These are phyloP conservation scores for Pneumocystis canis DNA, from an alignment of 1,139 yeast genomes.

Conservation along the genomic window DNA sequence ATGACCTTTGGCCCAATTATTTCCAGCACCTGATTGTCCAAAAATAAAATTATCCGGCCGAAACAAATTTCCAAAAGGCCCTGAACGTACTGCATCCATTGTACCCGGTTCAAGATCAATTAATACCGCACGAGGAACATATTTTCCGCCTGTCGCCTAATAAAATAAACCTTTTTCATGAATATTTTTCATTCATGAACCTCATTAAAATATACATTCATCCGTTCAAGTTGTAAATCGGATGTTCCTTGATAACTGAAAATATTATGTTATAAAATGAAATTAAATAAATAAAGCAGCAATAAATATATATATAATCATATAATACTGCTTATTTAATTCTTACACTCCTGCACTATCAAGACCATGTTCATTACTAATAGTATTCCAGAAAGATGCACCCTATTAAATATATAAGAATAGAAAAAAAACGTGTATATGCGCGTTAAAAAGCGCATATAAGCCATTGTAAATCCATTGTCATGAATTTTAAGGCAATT, in stretches of 20 bases:
- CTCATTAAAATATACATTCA: conserved; percentile 21
- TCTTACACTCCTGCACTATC: conserved; percentile 50
- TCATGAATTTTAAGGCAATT: not conserved
- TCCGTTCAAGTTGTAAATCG: conserved; percentile 34
- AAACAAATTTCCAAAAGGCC: conserved; percentile 30
- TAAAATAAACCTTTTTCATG: not conserved
- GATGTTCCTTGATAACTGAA: conserved; percentile 18
- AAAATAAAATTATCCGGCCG: conserved; percentile 34
- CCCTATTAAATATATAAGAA: not conserved
- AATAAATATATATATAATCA: too few relatives aligned
- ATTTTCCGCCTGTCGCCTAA: conserved; percentile 28
- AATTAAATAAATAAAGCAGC: too few relatives aligned
- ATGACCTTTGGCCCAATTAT: conserved; percentile 36
- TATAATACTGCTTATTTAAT: not conserved
- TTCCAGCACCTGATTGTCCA: conserved; percentile 35
- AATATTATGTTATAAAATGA: too few relatives aligned
- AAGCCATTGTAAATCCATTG: not conserved
- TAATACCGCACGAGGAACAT: conserved; percentile 34
- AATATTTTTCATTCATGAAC: conserved; percentile 4
- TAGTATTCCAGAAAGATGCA: conserved; percentile 50
- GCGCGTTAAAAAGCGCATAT: conserved; percentile 1
- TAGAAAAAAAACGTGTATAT: not conserved
- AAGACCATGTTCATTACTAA: conserved; percentile 91
- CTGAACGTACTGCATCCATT: conserved; percentile 30
- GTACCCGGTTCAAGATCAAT: conserved; percentile 36